Percentiles rank a stretch among this genome's conserved stretches.
Evolutionary conservation across 1,284 basidiomycete genomes (phyloP).

Genomic region (Ustilago curta): DNA sequence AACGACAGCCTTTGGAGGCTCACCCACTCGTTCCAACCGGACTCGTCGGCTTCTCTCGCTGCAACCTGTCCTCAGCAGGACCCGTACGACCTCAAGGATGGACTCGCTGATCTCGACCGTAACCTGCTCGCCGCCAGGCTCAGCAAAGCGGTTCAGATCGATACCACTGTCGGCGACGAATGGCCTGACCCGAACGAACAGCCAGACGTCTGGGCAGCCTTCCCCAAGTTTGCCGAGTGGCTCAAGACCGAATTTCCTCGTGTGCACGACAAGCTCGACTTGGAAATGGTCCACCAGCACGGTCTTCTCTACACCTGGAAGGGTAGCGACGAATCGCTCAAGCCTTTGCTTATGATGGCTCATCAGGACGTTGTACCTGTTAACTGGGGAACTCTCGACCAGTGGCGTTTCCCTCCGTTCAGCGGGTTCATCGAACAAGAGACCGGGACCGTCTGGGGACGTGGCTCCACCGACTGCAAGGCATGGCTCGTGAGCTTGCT

Average conservation of each 20-base stretch:
- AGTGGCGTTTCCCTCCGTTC: slow-evolving; percentile 73
- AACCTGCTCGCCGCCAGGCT: slow-evolving; percentile 44
- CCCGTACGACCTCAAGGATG: slow-evolving; percentile 44
- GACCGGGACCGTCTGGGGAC: slow-evolving; percentile 73
- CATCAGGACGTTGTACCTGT: slow-evolving; percentile 73
- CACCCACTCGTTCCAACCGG: slow-evolving; percentile 18
- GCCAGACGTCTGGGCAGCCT: slow-evolving; percentile 49
- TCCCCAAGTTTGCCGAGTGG: slow-evolving; percentile 54
- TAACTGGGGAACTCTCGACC: slow-evolving; percentile 70
- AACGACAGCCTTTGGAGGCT: slow-evolving; percentile 39
- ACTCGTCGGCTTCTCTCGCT: slow-evolving; percentile 5
- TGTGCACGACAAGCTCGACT: slow-evolving; percentile 45
- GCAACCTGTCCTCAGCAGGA: slow-evolving; percentile 41
- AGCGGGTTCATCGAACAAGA: slow-evolving; percentile 71
- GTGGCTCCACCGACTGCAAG: slow-evolving; percentile 70
- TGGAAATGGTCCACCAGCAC: slow-evolving; percentile 74
- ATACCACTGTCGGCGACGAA: slow-evolving; percentile 58
- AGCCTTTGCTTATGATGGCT: slow-evolving; percentile 77
- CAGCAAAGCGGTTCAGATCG: slow-evolving; percentile 59
- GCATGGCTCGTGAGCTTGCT: slow-evolving; percentile 71
- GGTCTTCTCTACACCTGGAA: slow-evolving; percentile 78
- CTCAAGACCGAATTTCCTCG: slow-evolving; percentile 50
- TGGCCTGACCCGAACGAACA: slow-evolving; percentile 50
- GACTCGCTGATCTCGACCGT: slow-evolving; percentile 35
- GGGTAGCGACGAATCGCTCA: slow-evolving; percentile 74